Conservation (phyloP, 2,329 filamentous ascomycete species). For the Colletotrichum lupini region DNA sequence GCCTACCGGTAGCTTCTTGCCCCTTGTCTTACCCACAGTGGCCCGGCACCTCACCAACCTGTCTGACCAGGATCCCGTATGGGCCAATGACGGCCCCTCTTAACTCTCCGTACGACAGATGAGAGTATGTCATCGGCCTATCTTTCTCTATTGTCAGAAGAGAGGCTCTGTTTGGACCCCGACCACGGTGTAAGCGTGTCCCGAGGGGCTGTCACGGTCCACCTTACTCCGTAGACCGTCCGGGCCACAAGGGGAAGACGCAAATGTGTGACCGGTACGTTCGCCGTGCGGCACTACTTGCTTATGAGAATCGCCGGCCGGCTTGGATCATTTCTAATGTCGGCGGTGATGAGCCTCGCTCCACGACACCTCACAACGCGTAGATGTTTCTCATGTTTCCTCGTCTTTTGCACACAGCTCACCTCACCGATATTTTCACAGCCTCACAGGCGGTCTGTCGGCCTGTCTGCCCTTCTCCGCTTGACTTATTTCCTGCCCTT, state of each 20-base stretch:
- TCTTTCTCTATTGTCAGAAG: background rate
- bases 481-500: background rate
- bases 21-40: background rate
- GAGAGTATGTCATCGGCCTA: background rate
- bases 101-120: background rate
- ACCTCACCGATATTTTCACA: background rate
- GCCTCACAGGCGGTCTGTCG: background rate
- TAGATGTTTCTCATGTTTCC: no score
- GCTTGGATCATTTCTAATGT: background rate
- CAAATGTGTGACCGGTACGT: constrained; percentile 9
- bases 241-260: background rate
- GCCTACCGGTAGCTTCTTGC: background rate
- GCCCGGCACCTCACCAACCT: background rate
- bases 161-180: background rate
- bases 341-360: background rate
- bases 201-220: constrained; percentile 25
- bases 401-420: no score
- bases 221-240: constrained; percentile 2
- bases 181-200: background rate
- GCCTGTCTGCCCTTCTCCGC: background rate
- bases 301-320: background rate
- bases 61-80: background rate
- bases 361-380: background rate
- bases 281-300: background rate
- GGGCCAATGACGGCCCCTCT: background rate